A percentile compares a stretch with the other conserved stretches of the same genome.
Conservation (phyloP, 441 rosid genomes). For the Populus trichocarpa region DNA sequence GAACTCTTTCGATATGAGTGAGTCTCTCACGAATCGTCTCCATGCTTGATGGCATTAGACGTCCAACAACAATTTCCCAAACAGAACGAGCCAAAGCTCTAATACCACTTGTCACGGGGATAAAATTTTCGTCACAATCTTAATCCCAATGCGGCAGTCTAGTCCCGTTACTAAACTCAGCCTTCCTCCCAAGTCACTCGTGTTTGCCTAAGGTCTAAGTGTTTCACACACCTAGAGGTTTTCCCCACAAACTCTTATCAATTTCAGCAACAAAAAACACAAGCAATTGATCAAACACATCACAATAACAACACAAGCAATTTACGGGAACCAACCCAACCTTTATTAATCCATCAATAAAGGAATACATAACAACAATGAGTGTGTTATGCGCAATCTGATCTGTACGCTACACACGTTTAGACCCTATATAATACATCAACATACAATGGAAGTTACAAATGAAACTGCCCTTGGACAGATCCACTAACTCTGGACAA, state of each 20-base stretch:
- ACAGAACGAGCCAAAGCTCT: not conserved
- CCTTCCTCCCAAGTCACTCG: not conserved
- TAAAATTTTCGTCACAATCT: too few species aligned
- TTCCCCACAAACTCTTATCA: not conserved
- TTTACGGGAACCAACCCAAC: not conserved
- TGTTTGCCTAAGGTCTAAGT: too few species aligned
- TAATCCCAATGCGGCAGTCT: accelerated
- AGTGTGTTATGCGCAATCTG: not conserved
- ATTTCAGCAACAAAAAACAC: not conserved
- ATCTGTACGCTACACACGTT: not conserved
- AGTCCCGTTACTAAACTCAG: not conserved
- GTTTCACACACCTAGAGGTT: not conserved
- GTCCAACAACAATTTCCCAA: too few species aligned
- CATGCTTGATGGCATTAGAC: not conserved
- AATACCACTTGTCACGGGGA: not conserved
- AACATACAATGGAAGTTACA: too few species aligned
- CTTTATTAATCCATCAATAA: too few species aligned
- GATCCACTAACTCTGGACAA: too few species aligned
- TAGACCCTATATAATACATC: not conserved
- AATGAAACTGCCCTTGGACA: not conserved
- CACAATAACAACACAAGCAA: not conserved
- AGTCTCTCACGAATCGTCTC: not conserved
- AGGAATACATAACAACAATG: too few species aligned
- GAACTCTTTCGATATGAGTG: not conserved
- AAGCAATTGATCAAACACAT: not conserved